Evolutionary conservation across 2,329 filamentous ascomycete species (phyloP).

Genomic region (Elsinoe ampelina): DNA sequence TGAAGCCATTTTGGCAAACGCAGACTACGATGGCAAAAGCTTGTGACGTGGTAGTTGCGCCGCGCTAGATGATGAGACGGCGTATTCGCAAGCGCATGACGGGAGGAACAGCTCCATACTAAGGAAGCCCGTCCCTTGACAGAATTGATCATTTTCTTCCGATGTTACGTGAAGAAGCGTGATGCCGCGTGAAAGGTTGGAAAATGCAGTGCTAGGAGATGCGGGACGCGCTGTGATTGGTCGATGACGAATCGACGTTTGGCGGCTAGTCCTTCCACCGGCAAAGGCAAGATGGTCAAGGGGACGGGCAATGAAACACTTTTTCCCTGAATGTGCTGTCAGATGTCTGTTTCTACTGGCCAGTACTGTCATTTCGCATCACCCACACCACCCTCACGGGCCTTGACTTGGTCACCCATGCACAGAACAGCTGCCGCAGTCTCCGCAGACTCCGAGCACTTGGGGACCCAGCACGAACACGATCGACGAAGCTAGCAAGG

Average conservation of each 20-base stretch:
- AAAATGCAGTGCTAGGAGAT: background rate
- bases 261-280: conserved; percentile 3
- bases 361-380: conserved; percentile 10
- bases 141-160: background rate
- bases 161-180: background rate
- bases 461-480: background rate
- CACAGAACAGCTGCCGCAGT: too few relatives aligned
- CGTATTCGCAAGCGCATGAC: conserved; percentile 6
- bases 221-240: background rate
- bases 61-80: background rate
- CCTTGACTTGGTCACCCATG: background rate
- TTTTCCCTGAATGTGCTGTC: background rate
- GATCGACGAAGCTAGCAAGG: background rate
- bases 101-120: background rate
- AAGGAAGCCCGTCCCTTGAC: background rate
- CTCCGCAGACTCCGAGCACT: background rate
- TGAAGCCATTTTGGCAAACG: conserved; percentile 5
- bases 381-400: background rate
- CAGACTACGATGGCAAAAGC: conserved; percentile 1
- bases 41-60: conserved; percentile 6
- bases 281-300: background rate
- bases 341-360: conserved; percentile 11
- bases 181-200: background rate
- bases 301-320: conserved; percentile 2
- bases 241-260: background rate